Base-by-base conservation (phyloP, 1,139 yeast species). In the Sugiyamaella castrensis region DNA sequence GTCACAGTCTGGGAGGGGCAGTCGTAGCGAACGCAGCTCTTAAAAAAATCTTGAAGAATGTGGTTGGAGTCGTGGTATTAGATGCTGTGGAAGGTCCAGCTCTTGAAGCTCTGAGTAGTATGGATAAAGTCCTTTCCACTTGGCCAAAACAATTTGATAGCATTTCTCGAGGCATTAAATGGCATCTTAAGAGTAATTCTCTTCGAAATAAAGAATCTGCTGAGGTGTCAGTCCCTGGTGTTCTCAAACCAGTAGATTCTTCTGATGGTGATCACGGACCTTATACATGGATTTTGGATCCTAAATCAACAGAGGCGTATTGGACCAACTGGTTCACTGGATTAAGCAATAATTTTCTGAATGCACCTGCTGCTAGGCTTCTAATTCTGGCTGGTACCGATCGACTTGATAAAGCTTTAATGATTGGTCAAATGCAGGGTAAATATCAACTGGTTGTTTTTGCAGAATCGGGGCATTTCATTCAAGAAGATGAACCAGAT, bases 81-180 rank as follows among this genome's bases (percentile, higher is more conserved):
- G 99, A 92, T 66, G 94, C 94, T 1, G 97, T 92, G 2, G 98
- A 92, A 63, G 98, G 91, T 53, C 84, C 92, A 0, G 98, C 98
- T 0, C 73, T 85, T 1, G 76, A 77, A 32, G 81, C 96, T 0
- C 70, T 92, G 6, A 61, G 67, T 4, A 73, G 80, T 2, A 91
- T 92, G 88, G 78, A 81, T 2, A 62, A 66, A 19, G 86, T 87
- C 55, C 71, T 92, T 7, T 64, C 69, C 2, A 71, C 73, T 19
- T 71, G 94, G 34, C 98, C 98, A 0, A 62, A 63, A 27, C 56
- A 62, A 1, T 92, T 92, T 58, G 56, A 63, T 0, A 68, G 79
- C 1, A 57, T 79, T 7, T 64, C 73, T 12, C 75, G 74, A 11
- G 96, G 95, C 0, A 76, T 92, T n/a, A 80, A 80, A 29, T 94